Evolutionary conservation across 2,329 filamentous ascomycete species (phyloP), one percentile per base, ranked within the genome.

Genomic region (Berkeleyomyces basicola): DNA sequence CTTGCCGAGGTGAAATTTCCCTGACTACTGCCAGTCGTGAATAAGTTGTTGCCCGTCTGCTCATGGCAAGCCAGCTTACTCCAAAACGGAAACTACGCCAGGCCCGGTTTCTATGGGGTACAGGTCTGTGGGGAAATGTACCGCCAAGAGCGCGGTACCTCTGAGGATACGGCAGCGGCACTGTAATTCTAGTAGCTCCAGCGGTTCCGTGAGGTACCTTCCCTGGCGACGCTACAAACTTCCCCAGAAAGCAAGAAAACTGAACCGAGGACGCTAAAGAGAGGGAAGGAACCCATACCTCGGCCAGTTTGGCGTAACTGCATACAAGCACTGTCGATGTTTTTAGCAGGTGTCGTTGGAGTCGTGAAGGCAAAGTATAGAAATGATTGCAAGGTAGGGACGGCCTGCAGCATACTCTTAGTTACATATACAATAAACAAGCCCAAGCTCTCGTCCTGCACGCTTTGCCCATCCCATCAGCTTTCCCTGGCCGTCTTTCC

Each of bases 211-310:
- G 2, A n/a, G 36, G 51, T 55, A 55, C 51, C 51, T 55, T 55
- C 5, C 14, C 11, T 37, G 33, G 11, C 31, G 7, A 31, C 10
- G 36, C 51, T 55, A 55, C 51, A 55, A 55, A 55, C 33, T n/a
- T n/a, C 36, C 11, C 36, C 47, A n/a, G 6, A 43, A 43, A 46
- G 11, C 33, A 10, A 55, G 11, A n/a, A 7, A 39, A 10, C 39
- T 64, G 65, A 46, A 51, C 53, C 67, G 62, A 63, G 62, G 62
- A 31, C 58, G 42, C 57, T 55, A 55, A 59, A 42, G 16, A n/a
- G 58, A 61, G 62, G 62, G 58, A 63, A 63, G 62, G 58, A 63
- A 55, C 58, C 43, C 11, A 53, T 57, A 60, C 62, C 62, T 63
- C 62, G 62, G 62, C 46, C 62, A 31, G 44, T 42, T 57, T 14